phyloP scores from a whole-genome alignment of 2,329 filamentous ascomycete species.

The Penicillium sp. region DNA sequence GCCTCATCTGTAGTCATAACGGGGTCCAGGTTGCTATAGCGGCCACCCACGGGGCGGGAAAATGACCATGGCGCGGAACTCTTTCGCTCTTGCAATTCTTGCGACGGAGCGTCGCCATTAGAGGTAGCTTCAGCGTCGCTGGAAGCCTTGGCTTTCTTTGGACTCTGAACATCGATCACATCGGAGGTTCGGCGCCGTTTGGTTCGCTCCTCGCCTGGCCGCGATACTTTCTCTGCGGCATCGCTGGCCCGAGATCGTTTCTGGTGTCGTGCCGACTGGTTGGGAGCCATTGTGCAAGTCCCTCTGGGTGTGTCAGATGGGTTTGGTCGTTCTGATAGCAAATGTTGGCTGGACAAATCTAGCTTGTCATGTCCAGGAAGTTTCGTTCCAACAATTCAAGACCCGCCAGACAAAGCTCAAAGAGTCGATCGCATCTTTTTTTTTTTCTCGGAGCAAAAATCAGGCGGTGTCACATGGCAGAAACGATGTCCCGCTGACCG shows the following conservation, averaged over 20 bases:
- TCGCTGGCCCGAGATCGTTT: slow-evolving; percentile 43
- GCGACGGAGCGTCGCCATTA: slow-evolving; percentile 15
- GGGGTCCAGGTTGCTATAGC: slow-evolving; percentile 62
- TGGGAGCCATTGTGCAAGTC: slow-evolving; percentile 28
- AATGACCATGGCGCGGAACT: slow-evolving; percentile 50
- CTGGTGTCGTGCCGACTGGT: slow-evolving; percentile 30
- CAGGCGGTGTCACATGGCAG: slow-evolving; percentile 27
- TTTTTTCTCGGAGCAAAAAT: slow-evolving; percentile 28
- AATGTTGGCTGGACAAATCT: background rate
- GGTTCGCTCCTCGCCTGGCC: slow-evolving; percentile 33
- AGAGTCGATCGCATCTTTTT: slow-evolving; percentile 27
- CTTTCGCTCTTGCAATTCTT: slow-evolving; percentile 25
- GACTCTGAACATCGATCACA: slow-evolving; percentile 32
- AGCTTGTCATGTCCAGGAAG: slow-evolving; percentile 3
- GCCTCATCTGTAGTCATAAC: slow-evolving; percentile 64
- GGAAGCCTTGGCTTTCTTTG: slow-evolving; percentile 33
- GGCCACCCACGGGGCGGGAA: slow-evolving; percentile 60
- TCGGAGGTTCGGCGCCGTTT: slow-evolving; percentile 43
- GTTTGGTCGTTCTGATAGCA: background rate
- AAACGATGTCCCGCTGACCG: slow-evolving; percentile 21
- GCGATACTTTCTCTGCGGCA: slow-evolving; percentile 33
- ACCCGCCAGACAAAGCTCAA: slow-evolving; percentile 1
- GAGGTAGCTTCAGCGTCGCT: slow-evolving; percentile 32
- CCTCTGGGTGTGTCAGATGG: slow-evolving; percentile 2
- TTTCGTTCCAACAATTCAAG: background rate